A percentile compares a stretch with the other conserved stretches of the same genome.
Conservation (phyloP, 345 rosid species). For the Hibiscus tridactylites region DNA sequence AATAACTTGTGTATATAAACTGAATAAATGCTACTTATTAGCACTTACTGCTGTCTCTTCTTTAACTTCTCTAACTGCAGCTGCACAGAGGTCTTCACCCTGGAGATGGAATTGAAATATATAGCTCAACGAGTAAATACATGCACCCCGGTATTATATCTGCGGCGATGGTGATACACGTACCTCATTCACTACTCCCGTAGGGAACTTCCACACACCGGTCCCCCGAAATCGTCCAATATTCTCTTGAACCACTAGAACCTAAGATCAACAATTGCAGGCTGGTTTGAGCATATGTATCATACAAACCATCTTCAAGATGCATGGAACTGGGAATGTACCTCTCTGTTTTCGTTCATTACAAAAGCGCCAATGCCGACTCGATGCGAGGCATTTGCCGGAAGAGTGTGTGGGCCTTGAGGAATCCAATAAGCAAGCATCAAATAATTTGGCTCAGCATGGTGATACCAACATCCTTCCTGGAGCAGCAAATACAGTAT, state of each 20-base stretch:
- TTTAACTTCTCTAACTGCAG: constrained; percentile 83
- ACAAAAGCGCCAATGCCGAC: constrained; percentile 72
- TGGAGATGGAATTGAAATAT: constrained; percentile 17
- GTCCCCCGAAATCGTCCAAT: constrained; percentile 42
- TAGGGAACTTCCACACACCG: constrained; percentile 83
- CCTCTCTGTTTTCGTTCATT: constrained; percentile 73
- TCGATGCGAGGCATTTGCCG: constrained; percentile 83
- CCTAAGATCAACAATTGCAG: constrained; percentile 26
- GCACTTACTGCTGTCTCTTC: constrained; percentile 81
- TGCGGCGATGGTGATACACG: not conserved
- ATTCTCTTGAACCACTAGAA: constrained; percentile 79
- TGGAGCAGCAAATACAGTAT: constrained; percentile 23
- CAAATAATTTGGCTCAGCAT: constrained; percentile 70
- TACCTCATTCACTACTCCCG: constrained; percentile 81
- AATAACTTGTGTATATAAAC: not conserved
- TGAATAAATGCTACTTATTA: constrained; percentile 10
- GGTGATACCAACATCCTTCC: constrained; percentile 95
- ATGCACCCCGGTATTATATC: not conserved
- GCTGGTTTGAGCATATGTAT: not conserved
- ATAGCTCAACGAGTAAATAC: not conserved
- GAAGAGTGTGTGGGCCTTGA: constrained; percentile 47
- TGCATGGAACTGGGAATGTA: constrained; percentile 15
- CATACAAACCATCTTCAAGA: not conserved
- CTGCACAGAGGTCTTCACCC: constrained; percentile 76
- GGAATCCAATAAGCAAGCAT: constrained; percentile 93